phyloP scores from a whole-genome alignment of 805 yeast species.

The Vanderwaltozyma tropicalis region DNA sequence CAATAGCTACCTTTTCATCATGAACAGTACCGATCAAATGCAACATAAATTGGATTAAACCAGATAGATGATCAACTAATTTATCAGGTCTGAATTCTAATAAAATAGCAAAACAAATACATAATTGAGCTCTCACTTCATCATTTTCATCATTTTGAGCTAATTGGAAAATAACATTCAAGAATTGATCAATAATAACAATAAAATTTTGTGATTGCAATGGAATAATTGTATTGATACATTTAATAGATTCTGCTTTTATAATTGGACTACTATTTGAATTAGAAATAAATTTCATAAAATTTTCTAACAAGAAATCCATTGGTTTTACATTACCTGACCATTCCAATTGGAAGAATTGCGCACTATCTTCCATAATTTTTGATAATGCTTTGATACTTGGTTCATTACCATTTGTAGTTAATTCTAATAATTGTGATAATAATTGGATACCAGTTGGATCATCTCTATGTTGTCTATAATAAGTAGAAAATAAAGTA shows the following conservation, averaged over 20 bases:
- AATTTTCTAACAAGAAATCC: constrained; percentile 53
- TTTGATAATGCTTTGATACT: constrained; percentile 65
- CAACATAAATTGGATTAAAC: constrained; percentile 75
- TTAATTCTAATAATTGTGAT: constrained; percentile 56
- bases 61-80: constrained; percentile 66
- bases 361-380: constrained; percentile 81
- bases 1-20: constrained; percentile 71
- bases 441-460: constrained; percentile 52
- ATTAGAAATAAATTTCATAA: constrained; percentile 43
- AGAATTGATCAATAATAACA: constrained; percentile 53
- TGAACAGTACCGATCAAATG: constrained; percentile 54
- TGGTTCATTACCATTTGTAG: constrained; percentile 36
- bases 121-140: constrained; percentile 60
- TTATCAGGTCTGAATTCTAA: constrained; percentile 74
- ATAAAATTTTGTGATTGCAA: constrained; percentile 56
- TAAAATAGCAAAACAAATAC: constrained; percentile 61
- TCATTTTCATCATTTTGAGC: constrained; percentile 49
- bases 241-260: constrained; percentile 52
- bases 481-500: constrained; percentile 51
- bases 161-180: constrained; percentile 53
- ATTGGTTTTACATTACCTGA: constrained; percentile 49
- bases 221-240: constrained; percentile 68
- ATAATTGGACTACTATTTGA: constrained; percentile 33
- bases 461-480: constrained; percentile 28
- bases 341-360: constrained; percentile 52